Evolutionary conservation across 2,329 filamentous ascomycete genomes (phyloP).

Genomic region (Diaporthe sp.): DNA sequence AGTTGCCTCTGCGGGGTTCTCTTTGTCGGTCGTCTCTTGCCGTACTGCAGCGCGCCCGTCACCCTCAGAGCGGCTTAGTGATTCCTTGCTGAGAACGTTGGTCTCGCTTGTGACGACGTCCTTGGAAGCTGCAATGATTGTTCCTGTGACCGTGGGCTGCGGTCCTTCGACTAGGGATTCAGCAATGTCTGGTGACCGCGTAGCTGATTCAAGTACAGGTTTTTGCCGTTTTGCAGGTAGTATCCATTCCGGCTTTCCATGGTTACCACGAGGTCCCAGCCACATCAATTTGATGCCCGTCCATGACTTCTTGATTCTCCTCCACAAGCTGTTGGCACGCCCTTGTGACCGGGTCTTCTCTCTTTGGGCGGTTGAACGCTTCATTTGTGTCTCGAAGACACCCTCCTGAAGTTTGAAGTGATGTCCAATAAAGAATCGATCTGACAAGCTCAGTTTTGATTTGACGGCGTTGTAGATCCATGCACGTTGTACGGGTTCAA

Average conservation of each 20-base stretch:
- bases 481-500: not conserved
- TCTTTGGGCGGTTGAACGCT: no score
- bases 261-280: not conserved
- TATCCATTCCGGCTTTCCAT: no score
- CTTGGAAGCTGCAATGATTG: not conserved
- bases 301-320: not conserved
- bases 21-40: not conserved
- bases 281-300: not conserved
- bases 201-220: not conserved
- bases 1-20: not conserved
- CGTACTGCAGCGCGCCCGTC: no score
- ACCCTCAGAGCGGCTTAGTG: not conserved
- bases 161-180: not conserved
- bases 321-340: not conserved
- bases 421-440: slow-evolving; percentile 26
- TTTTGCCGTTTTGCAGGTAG: not conserved
- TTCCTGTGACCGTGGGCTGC: not conserved
- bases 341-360: no score
- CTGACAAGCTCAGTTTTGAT: not conserved
- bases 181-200: not conserved
- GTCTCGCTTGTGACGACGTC: not conserved
- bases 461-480: not conserved
- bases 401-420: slow-evolving; percentile 19
- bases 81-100: not conserved
- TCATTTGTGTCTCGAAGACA: not conserved